phyloP scores from a whole-genome alignment of 2,329 filamentous ascomycete species.

The Metarhizium anisopliae region DNA sequence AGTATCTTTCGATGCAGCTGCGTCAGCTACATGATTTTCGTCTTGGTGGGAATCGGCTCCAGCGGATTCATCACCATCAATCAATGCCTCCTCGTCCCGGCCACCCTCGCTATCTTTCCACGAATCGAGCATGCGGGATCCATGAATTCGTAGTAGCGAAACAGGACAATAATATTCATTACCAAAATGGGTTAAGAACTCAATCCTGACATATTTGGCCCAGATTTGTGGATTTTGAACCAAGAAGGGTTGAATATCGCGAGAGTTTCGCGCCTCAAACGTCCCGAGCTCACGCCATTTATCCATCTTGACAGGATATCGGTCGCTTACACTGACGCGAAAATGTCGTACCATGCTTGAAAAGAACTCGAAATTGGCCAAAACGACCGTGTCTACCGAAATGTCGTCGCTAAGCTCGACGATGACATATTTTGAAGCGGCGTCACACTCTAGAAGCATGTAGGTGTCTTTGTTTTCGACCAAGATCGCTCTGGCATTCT shows the following conservation, averaged over 20 bases:
- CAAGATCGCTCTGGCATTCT: slow-evolving; percentile 79
- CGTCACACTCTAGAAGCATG: slow-evolving; percentile 87
- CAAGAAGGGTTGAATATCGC: slow-evolving; percentile 89
- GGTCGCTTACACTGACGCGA: slow-evolving; percentile 83
- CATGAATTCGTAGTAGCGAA: slow-evolving; percentile 83
- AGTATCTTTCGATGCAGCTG: neutral
- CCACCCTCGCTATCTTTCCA: slow-evolving; percentile 72
- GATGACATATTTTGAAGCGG: slow-evolving; percentile 85
- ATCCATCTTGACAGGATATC: slow-evolving; percentile 85
- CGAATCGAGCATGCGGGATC: slow-evolving; percentile 92
- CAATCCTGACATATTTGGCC: slow-evolving; percentile 85
- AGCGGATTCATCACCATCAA: slow-evolving; percentile 16
- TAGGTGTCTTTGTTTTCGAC: slow-evolving; percentile 98
- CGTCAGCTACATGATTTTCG: neutral
- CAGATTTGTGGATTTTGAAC: slow-evolving; percentile 94
- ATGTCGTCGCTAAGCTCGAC: slow-evolving; percentile 84
- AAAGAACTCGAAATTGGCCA: slow-evolving; percentile 99
- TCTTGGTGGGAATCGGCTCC: neutral
- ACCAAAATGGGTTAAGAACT: slow-evolving; percentile 88
- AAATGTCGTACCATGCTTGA: slow-evolving; percentile 93
- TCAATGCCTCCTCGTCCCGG: slow-evolving; percentile 51
- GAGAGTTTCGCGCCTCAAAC: slow-evolving; percentile 85
- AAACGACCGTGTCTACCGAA: slow-evolving; percentile 88
- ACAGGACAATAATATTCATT: slow-evolving; percentile 96
- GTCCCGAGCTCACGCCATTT: slow-evolving; percentile 85